Evolutionary conservation across 345 rosid species (phyloP).

Genomic region (Dipteronia dyeriana): DNA sequence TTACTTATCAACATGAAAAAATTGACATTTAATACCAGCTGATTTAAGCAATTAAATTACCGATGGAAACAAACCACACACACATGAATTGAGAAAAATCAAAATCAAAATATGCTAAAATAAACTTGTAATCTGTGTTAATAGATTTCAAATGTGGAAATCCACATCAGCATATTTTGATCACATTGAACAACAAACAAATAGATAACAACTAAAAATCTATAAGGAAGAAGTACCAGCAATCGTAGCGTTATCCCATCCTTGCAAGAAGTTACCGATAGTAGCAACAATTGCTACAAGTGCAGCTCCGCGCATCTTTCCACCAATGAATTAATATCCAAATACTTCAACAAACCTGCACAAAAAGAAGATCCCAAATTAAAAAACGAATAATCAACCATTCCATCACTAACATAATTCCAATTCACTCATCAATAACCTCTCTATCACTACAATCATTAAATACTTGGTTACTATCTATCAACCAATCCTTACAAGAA

Average conservation of each 20-base stretch:
- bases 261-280: constrained; percentile 94
- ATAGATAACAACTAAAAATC: constrained; percentile 5
- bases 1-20: neutral
- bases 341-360: constrained; percentile 28
- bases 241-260: constrained; percentile 99
- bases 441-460: neutral
- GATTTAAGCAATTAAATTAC: too few species aligned
- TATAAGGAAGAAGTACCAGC: constrained; percentile 57
- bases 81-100: neutral
- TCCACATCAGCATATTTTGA: neutral
- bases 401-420: constrained; percentile 17
- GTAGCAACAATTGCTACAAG: constrained; percentile 91
- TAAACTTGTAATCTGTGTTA: neutral
- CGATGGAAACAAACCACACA: neutral
- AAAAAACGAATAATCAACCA: constrained; percentile 13
- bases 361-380: constrained; percentile 18
- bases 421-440: neutral
- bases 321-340: constrained; percentile 23
- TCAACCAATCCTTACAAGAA: neutral
- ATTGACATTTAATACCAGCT: neutral
- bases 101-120: neutral
- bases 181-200: constrained; percentile 14
- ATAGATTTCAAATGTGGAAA: neutral
- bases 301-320: constrained; percentile 76
- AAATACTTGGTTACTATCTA: neutral